phyloP scores from a whole-genome alignment of 163 green algal genomes.

The Chlamydomonas reinhardtii region DNA sequence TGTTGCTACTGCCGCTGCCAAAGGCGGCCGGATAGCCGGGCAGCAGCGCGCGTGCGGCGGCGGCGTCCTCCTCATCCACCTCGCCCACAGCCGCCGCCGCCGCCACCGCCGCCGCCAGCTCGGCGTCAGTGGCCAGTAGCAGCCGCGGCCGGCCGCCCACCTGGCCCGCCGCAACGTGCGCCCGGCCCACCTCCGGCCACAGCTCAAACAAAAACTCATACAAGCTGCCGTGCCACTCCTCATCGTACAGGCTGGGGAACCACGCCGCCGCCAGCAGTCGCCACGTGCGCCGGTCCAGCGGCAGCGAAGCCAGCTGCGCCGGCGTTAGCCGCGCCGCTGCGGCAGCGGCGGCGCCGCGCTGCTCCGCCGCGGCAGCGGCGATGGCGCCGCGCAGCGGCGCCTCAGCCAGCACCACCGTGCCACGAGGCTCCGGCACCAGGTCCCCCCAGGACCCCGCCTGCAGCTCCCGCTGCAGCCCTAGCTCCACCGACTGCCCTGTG shows the following conservation, averaged over 20 bases:
- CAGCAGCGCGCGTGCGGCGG: too few species aligned
- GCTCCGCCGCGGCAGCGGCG: neutral
- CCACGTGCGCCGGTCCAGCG: conserved; percentile 9
- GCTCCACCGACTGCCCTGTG: neutral
- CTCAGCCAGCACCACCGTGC: neutral
- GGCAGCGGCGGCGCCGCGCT: neutral
- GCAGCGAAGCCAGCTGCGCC: neutral
- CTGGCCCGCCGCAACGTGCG: neutral
- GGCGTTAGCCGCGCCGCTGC: neutral
- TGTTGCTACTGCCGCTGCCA: too few species aligned
- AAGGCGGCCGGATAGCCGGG: too few species aligned
- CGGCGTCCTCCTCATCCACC: neutral
- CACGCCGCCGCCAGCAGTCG: conserved; percentile 14
- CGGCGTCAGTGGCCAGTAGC: conserved; percentile 16
- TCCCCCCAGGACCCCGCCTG: neutral
- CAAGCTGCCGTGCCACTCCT: conserved; percentile 42
- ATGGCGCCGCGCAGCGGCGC: neutral
- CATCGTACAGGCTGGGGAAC: conserved; percentile 47
- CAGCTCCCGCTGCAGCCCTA: neutral
- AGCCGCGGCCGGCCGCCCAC: neutral
- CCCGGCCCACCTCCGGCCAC: conserved; percentile 43
- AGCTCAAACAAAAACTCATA: conserved; percentile 53
- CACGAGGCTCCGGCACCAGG: neutral
- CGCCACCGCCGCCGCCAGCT: neutral
- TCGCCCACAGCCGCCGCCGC: neutral